These are phyloP conservation scores for Glaciozyma martinii DNA, from an alignment of 768 basidiomycete species.

Conservation along the genomic window DNA sequence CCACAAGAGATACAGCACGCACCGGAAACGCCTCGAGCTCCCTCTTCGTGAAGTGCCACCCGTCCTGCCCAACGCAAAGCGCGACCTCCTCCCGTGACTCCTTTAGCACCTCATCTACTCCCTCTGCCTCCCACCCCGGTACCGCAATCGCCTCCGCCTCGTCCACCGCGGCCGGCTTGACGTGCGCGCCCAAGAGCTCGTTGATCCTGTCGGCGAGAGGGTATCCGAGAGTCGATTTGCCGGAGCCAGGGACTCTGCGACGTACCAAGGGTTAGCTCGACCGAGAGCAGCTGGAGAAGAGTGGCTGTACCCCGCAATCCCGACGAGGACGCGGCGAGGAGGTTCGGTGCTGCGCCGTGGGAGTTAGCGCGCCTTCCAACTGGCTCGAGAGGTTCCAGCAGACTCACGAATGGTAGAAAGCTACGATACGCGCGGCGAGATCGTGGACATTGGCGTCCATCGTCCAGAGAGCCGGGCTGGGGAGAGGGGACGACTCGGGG, in stretches of 20 bases:
- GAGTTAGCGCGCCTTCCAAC: neutral
- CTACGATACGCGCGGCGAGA: neutral
- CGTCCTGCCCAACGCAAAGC: slow-evolving; percentile 71
- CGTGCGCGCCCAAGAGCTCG: slow-evolving; percentile 38
- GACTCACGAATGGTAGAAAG: neutral
- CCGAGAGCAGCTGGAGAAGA: neutral
- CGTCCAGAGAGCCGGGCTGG: neutral
- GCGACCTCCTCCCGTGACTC: slow-evolving; percentile 40
- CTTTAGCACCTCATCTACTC: neutral
- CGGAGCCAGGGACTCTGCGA: slow-evolving; percentile 64
- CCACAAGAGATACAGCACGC: slow-evolving; percentile 6
- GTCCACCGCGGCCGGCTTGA: slow-evolving; percentile 13
- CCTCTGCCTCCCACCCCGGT: neutral
- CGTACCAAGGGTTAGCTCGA: neutral
- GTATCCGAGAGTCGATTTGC: slow-evolving; percentile 69
- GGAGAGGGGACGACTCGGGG: too few species aligned
- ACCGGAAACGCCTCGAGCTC: slow-evolving; percentile 62
- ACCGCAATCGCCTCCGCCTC: slow-evolving; percentile 8
- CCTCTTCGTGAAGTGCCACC: slow-evolving; percentile 79
- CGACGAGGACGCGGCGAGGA: neutral
- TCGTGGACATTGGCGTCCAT: neutral
- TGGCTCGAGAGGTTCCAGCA: neutral
- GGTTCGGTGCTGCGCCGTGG: neutral
- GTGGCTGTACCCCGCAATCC: neutral
- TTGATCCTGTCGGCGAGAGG: slow-evolving; percentile 54